These are phyloP conservation scores for Sherardia arvensis DNA, from an alignment of 257 asterid species.

Conservation along the genomic window DNA sequence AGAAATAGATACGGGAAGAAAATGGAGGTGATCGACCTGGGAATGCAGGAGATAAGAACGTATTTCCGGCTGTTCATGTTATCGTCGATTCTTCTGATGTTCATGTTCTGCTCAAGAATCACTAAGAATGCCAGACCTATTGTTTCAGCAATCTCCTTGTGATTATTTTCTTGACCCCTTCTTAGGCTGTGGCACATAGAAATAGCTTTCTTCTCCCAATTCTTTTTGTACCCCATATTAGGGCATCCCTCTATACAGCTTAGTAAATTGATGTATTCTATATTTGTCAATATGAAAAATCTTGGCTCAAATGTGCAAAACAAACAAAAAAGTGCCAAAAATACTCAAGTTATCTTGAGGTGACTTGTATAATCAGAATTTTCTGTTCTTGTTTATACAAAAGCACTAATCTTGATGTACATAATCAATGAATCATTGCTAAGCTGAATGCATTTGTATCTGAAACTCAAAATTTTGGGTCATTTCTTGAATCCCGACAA, in stretches of 20 bases:
- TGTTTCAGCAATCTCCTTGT: constrained; percentile 60
- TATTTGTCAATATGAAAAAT: not conserved
- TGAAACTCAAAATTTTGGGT: not conserved
- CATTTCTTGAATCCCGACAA: not conserved
- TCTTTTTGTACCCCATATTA: not conserved
- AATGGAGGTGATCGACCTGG: constrained; percentile 86
- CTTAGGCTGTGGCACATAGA: not conserved
- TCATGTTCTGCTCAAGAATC: constrained; percentile 97
- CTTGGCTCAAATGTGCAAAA: not conserved
- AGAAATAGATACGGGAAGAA: constrained; percentile 77
- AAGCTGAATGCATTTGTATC: not conserved
- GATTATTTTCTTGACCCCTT: constrained; percentile 19
- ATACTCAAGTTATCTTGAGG: not conserved
- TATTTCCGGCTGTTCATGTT: constrained; percentile 84
- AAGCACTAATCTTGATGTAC: not conserved
- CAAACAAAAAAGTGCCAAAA: not conserved
- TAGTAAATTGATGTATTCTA: not conserved
- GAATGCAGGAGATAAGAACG: constrained; percentile 87
- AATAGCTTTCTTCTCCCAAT: constrained; percentile 9
- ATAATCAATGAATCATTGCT: not conserved
- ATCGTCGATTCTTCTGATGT: constrained; percentile 81
- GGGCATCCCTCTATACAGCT: not conserved
- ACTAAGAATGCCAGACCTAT: constrained; percentile 73
- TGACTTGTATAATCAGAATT: not conserved
- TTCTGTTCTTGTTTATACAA: not conserved